Conservation (phyloP, 257 asterid species). For the Euphrasia confusa region DNA sequence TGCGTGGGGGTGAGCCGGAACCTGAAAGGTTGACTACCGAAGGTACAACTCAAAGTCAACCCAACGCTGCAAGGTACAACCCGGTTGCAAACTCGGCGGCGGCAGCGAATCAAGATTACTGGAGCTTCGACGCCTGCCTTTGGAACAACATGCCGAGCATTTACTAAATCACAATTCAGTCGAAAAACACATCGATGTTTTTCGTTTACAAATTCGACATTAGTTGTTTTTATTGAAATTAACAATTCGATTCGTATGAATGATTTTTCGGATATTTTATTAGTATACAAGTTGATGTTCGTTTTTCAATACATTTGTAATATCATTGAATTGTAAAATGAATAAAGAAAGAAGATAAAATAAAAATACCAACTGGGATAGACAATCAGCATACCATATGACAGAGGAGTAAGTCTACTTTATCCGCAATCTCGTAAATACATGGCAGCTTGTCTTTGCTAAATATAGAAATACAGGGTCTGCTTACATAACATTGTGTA, state of each 20-base stretch:
- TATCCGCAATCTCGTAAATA: conserved; percentile 35
- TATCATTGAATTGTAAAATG: no score
- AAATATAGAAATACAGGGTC: conserved; percentile 25
- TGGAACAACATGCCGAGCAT: conserved; percentile 57
- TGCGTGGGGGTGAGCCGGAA: conserved; percentile 23
- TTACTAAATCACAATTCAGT: conserved; percentile 11
- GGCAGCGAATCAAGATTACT: conserved; percentile 29
- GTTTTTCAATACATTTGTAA: no score
- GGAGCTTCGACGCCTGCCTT: conserved; percentile 35
- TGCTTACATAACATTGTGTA: conserved; percentile 7
- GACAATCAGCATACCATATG: conserved; percentile 1
- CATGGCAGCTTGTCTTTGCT: conserved; percentile 23
- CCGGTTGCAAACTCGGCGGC: conserved; percentile 24
- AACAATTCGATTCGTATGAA: no score
- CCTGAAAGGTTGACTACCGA: conserved; percentile 18
- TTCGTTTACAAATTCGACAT: no score
- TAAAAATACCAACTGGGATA: no score
- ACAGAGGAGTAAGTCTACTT: conserved; percentile 19
- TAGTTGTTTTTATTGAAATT: no score
- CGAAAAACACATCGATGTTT: no score
- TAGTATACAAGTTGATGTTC: no score
- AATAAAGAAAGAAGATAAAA: no score
- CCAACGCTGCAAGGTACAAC: conserved; percentile 25
- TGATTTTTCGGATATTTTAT: no score
- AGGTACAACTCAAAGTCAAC: conserved; percentile 18